Evolutionary conservation across 148 eudicot species (phyloP).

Genomic region (Fallopia convolvulus): DNA sequence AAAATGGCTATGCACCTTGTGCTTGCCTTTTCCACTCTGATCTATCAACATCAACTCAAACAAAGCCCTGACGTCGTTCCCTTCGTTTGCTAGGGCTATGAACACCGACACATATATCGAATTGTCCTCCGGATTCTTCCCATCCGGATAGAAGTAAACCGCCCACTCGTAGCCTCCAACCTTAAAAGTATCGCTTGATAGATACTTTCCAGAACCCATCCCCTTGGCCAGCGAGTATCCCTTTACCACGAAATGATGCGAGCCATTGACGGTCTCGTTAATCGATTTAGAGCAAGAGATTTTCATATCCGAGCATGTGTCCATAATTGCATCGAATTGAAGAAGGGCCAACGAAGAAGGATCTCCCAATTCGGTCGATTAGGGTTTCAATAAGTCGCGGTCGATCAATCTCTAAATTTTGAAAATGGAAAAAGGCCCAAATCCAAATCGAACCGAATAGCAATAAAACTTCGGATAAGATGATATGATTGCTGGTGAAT

Average conservation of each 20-base stretch:
- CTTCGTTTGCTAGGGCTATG: conserved; percentile 81
- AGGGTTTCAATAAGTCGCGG: too few species aligned
- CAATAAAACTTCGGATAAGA: too few species aligned
- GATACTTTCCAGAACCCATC: conserved; percentile 73
- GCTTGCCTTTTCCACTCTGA: conserved; percentile 64
- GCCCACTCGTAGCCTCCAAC: conserved; percentile 97
- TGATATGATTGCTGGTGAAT: too few species aligned
- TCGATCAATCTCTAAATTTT: too few species aligned
- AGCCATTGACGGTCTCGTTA: conserved; percentile 69
- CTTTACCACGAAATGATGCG: conserved; percentile 67
- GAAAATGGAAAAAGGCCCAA: too few species aligned
- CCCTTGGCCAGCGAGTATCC: conserved; percentile 89
- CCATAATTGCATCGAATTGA: conserved; percentile 32
- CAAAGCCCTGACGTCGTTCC: conserved; percentile 90
- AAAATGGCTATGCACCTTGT: conserved; percentile 86
- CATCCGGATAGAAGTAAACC: conserved; percentile 85
- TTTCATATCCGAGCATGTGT: conserved; percentile 2
- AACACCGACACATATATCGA: conserved; percentile 69
- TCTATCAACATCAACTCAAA: conserved; percentile 76
- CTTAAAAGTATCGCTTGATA: conserved; percentile 58
- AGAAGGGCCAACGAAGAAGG: too few species aligned
- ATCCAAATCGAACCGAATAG: too few species aligned
- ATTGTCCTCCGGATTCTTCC: conserved; percentile 77
- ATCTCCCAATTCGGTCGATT: too few species aligned
- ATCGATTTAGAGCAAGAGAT: conserved; percentile 56